Evolutionary conservation across 1,284 basidiomycete species (phyloP).

Genomic region (Microbotryum silenes-acaulis): DNA sequence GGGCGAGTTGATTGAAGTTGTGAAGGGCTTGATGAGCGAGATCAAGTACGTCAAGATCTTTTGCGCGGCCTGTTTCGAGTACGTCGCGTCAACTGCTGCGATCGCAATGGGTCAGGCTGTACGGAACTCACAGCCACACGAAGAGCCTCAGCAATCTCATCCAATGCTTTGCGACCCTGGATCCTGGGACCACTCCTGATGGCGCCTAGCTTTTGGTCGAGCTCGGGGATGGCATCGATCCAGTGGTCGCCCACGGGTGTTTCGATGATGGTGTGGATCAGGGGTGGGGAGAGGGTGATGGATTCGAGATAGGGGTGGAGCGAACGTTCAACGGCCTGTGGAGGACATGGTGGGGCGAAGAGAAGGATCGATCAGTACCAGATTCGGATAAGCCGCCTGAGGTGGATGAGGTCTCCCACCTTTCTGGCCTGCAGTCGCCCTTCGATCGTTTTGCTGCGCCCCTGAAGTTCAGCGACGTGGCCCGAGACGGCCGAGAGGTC

Average conservation of each 20-base stretch:
- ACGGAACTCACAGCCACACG: slow-evolving; percentile 61
- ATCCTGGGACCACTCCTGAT: slow-evolving; percentile 65
- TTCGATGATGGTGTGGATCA: slow-evolving; percentile 74
- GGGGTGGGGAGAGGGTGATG: slow-evolving; percentile 70
- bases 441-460: slow-evolving; percentile 81
- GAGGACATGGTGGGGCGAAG: neutral
- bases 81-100: neutral
- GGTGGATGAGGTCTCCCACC: slow-evolving; percentile 46
- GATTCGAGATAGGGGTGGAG: slow-evolving; percentile 70
- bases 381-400: too few relatives aligned
- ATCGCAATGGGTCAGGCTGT: neutral
- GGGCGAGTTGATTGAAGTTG: slow-evolving; percentile 77
- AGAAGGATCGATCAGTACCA: too few relatives aligned
- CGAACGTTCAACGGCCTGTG: slow-evolving; percentile 76
- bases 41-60: slow-evolving; percentile 86
- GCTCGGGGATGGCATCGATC: slow-evolving; percentile 67
- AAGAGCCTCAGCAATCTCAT: slow-evolving; percentile 73
- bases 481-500: slow-evolving; percentile 89
- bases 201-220: slow-evolving; percentile 66
- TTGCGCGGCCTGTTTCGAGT: slow-evolving; percentile 62
- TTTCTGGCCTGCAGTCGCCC: slow-evolving; percentile 70
- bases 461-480: slow-evolving; percentile 88
- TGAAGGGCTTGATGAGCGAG: slow-evolving; percentile 70
- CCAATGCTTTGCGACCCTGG: slow-evolving; percentile 72
- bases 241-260: slow-evolving; percentile 73